Evolutionary conservation across 78 protist genomes (phyloP).

Genomic region (Dictyostelium discoideum): DNA sequence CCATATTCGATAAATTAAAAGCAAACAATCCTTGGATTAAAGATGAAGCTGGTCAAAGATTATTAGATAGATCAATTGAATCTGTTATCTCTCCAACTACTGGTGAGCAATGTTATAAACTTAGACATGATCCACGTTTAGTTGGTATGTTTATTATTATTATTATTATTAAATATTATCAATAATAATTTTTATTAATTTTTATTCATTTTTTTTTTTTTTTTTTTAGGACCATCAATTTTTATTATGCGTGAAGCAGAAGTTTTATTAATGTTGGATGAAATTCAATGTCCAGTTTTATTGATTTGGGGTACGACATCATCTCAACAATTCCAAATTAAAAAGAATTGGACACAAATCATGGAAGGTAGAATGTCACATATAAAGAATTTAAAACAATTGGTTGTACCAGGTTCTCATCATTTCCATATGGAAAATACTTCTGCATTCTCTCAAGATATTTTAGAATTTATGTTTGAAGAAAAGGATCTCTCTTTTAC

Average conservation of each 20-base stretch:
- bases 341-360: constrained; percentile 38
- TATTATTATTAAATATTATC: too few relatives aligned
- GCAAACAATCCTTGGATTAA: constrained; percentile 57
- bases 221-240: constrained; percentile 25
- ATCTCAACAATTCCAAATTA: constrained; percentile 42
- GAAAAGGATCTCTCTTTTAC: background rate
- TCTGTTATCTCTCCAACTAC: constrained; percentile 8
- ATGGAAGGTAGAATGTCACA: constrained; percentile 61
- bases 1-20: constrained; percentile 54
- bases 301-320: constrained; percentile 46
- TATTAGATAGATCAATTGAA: constrained; percentile 27
- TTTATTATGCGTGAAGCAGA: constrained; percentile 46
- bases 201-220: too few relatives aligned
- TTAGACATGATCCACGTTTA: constrained; percentile 56
- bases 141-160: background rate
- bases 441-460: background rate
- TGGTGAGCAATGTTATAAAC: constrained; percentile 62
- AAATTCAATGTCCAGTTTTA: constrained; percentile 47
- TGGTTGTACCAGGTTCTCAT: constrained; percentile 22
- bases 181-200: too few relatives aligned
- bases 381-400: background rate
- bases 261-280: constrained; percentile 15
- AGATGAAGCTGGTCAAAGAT: constrained; percentile 47
- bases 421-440: constrained; percentile 62
- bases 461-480: background rate